Percentiles rank a stretch among this genome's conserved stretches.
Conservation (phyloP, 495 filamentous ascomycete species). For the Penicillium psychrofluorescens region DNA sequence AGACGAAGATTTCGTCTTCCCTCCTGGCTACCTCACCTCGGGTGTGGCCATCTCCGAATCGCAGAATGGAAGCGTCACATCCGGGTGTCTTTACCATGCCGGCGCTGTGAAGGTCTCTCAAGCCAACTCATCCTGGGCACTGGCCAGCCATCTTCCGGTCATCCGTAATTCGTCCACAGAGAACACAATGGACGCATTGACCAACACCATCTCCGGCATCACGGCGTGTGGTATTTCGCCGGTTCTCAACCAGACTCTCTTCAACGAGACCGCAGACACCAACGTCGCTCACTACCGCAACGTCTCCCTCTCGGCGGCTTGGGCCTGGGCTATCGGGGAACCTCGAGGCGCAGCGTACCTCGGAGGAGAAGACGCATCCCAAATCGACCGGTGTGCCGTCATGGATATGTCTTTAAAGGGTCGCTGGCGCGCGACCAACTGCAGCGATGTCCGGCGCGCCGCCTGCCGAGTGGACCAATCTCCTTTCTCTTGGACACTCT, state of each 20-base stretch:
- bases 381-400: conserved; percentile 44
- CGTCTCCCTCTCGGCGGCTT: conserved; percentile 42
- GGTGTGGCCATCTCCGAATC: conserved; percentile 16
- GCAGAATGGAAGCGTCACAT: conserved; percentile 30
- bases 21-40: conserved; percentile 27
- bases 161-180: conserved; percentile 22
- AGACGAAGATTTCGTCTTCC: conserved; percentile 39
- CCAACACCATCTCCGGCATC: conserved; percentile 29
- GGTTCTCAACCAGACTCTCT: conserved; percentile 46
- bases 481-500: conserved; percentile 51
- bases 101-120: conserved; percentile 26
- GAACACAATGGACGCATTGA: conserved; percentile 22
- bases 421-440: conserved; percentile 51
- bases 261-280: conserved; percentile 42
- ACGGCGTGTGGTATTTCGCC: conserved; percentile 54
- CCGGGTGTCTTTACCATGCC: conserved; percentile 45
- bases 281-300: conserved; percentile 41
- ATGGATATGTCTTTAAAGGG: conserved; percentile 38
- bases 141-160: conserved; percentile 20
- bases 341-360: conserved; percentile 34
- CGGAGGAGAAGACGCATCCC: conserved; percentile 10
- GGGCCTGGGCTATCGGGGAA: conserved; percentile 53
- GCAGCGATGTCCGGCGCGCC: conserved; percentile 36
- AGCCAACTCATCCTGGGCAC: conserved; percentile 54
- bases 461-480: conserved; percentile 45